Conservation (phyloP, 2,329 filamentous ascomycete genomes). For the Chrysoporthe deuterocubensis region DNA sequence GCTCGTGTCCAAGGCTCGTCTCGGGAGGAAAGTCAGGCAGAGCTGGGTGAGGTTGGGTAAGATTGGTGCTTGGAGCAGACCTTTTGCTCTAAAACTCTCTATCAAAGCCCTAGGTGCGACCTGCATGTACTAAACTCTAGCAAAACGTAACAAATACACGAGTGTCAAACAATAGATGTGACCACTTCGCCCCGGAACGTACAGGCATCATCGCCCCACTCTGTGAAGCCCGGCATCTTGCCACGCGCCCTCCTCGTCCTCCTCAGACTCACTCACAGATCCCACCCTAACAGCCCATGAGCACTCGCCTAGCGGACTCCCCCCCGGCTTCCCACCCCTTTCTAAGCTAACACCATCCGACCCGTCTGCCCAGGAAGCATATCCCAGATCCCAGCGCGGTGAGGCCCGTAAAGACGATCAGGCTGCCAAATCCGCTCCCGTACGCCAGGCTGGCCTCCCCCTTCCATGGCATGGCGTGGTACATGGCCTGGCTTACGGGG, state of each 20-base stretch:
- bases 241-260: background rate
- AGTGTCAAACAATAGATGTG: background rate
- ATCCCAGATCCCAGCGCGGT: slow-evolving; percentile 54
- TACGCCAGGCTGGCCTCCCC: slow-evolving; percentile 48
- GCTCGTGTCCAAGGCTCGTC: background rate
- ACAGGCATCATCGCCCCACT: background rate
- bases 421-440: slow-evolving; percentile 53
- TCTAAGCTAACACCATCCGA: slow-evolving; percentile 39
- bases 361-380: slow-evolving; percentile 46
- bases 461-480: slow-evolving; percentile 51
- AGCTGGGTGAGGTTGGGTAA: background rate
- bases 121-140: background rate
- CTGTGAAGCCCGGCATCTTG: background rate
- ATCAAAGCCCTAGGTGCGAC: background rate
- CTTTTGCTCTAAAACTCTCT: background rate
- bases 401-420: slow-evolving; percentile 62
- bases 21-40: background rate
- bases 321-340: background rate
- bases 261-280: background rate
- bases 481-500: slow-evolving; percentile 58
- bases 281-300: background rate
- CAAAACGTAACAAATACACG: background rate
- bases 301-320: background rate
- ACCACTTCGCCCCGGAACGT: background rate
- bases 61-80: background rate